phyloP scores from a whole-genome alignment of 2,329 filamentous ascomycete genomes.

The Diplodia corticola region DNA sequence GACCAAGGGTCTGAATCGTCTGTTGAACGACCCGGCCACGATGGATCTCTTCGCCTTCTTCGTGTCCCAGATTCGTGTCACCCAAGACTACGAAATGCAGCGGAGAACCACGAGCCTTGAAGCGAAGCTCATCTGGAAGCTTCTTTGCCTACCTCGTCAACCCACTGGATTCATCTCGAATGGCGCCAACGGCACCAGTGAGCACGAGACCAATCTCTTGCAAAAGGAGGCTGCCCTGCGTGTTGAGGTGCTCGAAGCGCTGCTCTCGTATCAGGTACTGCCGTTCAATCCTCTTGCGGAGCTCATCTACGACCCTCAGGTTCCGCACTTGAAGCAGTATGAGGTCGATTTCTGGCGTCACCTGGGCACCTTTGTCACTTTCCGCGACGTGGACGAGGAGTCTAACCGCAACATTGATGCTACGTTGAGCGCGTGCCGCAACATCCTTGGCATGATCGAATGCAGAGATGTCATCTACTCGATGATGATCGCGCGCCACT shows the following conservation, averaged over 20 bases:
- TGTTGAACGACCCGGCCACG: conserved; percentile 59
- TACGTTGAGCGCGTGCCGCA: conserved; percentile 64
- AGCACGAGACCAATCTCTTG: conserved; percentile 57
- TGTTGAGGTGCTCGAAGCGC: conserved; percentile 71
- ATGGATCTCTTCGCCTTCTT: conserved; percentile 68
- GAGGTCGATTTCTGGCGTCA: conserved; percentile 82
- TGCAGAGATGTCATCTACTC: conserved; percentile 91
- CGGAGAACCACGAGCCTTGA: conserved; percentile 51
- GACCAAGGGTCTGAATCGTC: conserved; percentile 52
- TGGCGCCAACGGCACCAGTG: conserved; percentile 46
- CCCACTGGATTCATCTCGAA: conserved; percentile 35
- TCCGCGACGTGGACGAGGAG: conserved; percentile 61
- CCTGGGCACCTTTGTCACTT: conserved; percentile 70
- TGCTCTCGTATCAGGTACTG: conserved; percentile 72
- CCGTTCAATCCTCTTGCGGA: conserved; percentile 57
- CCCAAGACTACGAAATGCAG: conserved; percentile 20
- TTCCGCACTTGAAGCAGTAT: conserved; percentile 36
- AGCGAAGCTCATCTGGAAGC: conserved; percentile 61
- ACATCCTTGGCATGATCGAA: conserved; percentile 75
- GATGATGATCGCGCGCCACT: conserved; percentile 75
- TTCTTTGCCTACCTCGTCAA: conserved; percentile 56
- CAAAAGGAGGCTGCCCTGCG: conserved; percentile 65
- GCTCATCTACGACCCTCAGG: conserved; percentile 49
- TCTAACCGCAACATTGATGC: conserved; percentile 63
- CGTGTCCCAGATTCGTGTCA: conserved; percentile 43